Base-by-base conservation (phyloP, 352 stramenopile genomes). In the Pythium vanterpoolii region DNA sequence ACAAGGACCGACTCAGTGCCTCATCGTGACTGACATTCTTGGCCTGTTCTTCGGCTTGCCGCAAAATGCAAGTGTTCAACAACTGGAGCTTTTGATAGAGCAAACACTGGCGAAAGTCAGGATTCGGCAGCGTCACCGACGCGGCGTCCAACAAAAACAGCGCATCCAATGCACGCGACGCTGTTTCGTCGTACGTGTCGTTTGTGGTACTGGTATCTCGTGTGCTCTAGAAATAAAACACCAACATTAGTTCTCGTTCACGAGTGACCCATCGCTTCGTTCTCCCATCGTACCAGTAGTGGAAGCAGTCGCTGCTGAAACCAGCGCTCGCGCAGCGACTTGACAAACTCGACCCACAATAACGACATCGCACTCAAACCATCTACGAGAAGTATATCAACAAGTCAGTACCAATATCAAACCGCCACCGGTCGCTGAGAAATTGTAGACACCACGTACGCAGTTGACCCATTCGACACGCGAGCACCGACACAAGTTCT, bases 331-430 rank as follows among this genome's bases (percentile, higher is more conserved):
- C 84, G 70, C 27, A 94, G 52, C 2, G 67, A 67, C 53, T 89
- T 91, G 26, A 94, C 81, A 71, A 94, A 92, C 59, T 94, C 82
- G 18, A 92, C 80, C 84, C 84, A 94, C 34, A 94, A 49, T 21
- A 90, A 60, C 4, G 77, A 85, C 79, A 92, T 90, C 3, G 76
- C 78, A 45, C 87, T 86, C 14, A 94, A 69, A 0, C 80, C 70
- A 46, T 89, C 84, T 94, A 30, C 18, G 62, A 23, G 14, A 71
- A 23, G 40, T 30, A 30, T 63, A 40, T 6, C 23, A 45, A 62
- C 33, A 60, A 39, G 24, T 52, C n/a, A 62, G n/a, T 43, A 62
- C 16, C 9, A 21, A 34, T 18, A 7, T 33, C 38, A 27, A 50
- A 2, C 9, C 4, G 7, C 8, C 18, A 2, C 0, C 19, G 11